These are phyloP conservation scores for Farysia itapuensis DNA, from an alignment of 1,284 basidiomycete genomes.

Conservation along the genomic window DNA sequence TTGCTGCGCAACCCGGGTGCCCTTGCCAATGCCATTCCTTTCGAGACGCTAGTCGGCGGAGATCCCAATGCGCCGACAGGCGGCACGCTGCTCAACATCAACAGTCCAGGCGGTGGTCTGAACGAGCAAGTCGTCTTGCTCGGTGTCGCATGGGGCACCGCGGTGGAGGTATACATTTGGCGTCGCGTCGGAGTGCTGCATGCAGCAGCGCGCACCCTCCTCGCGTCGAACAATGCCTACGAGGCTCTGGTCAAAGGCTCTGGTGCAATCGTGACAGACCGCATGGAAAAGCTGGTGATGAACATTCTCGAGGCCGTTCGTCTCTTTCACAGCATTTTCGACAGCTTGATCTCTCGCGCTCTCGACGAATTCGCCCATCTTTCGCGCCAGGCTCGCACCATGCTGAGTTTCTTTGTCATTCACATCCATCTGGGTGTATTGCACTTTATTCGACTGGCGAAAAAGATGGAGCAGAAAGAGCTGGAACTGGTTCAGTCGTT, in stretches of 20 bases:
- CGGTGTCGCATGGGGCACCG: constrained; percentile 38
- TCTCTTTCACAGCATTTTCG: constrained; percentile 37
- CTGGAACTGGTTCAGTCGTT: constrained; percentile 26
- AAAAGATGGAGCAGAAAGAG: constrained; percentile 33
- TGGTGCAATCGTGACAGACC: constrained; percentile 15
- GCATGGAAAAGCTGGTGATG: constrained; percentile 36
- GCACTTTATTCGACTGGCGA: constrained; percentile 27
- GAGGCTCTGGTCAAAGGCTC: constrained; percentile 19
- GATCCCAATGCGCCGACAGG: constrained; percentile 11
- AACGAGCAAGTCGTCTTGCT: constrained; percentile 37
- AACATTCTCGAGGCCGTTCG: constrained; percentile 31
- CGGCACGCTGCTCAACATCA: constrained; percentile 25
- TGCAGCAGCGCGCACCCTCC: constrained; percentile 7
- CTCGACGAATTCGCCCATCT: constrained; percentile 30
- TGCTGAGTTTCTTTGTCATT: constrained; percentile 32
- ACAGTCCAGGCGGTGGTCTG: constrained; percentile 29
- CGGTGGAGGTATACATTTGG: constrained; percentile 43
- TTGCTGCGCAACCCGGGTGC: constrained; percentile 30
- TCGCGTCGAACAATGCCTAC: constrained; percentile 7
- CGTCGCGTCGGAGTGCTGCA: constrained; percentile 25
- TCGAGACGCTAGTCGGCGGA: constrained; percentile 28
- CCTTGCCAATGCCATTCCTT: constrained; percentile 28
- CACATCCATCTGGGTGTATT: constrained; percentile 36
- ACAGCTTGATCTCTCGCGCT: constrained; percentile 20
- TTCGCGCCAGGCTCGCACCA: constrained; percentile 26